Evolutionary conservation across 2,329 filamentous ascomycete genomes (phyloP).

Genomic region (Hypocreales sp.): DNA sequence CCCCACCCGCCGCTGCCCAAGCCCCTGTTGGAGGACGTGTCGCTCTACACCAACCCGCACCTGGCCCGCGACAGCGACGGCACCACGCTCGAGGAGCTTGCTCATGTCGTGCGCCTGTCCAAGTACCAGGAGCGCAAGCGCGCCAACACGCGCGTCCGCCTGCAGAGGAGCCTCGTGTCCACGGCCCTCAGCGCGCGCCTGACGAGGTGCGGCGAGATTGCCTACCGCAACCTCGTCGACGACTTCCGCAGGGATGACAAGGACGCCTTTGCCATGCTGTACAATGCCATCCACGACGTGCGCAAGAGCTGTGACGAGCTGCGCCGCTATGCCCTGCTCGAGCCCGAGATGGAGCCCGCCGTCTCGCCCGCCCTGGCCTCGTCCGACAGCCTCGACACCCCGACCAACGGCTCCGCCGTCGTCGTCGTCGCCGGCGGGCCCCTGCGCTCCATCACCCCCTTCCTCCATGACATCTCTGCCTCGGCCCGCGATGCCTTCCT

Average conservation of each 20-base stretch:
- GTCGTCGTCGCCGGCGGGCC: conserved; percentile 21
- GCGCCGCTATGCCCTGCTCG: conserved; percentile 53
- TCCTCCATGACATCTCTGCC: conserved; percentile 58
- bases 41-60: conserved; percentile 48
- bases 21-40: conserved; percentile 49
- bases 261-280: conserved; percentile 57
- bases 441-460: conserved; percentile 32
- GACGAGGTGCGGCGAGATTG: conserved; percentile 57
- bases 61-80: conserved; percentile 45
- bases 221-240: conserved; percentile 62
- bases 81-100: conserved; percentile 62
- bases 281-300: conserved; percentile 66
- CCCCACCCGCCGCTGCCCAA: conserved; percentile 22
- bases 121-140: conserved; percentile 73
- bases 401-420: conserved; percentile 22
- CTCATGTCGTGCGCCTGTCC: conserved; percentile 61
- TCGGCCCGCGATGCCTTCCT: conserved; percentile 62
- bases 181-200: conserved; percentile 61
- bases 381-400: conserved; percentile 33
- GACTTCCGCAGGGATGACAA: conserved; percentile 68
- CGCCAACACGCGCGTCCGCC: conserved; percentile 53
- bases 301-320: conserved; percentile 62
- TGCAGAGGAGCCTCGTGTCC: conserved; percentile 61
- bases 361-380: conserved; percentile 26
- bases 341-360: conserved; percentile 52